Base-by-base conservation (phyloP, 768 basidiomycete genomes). In the Mrakia frigida region DNA sequence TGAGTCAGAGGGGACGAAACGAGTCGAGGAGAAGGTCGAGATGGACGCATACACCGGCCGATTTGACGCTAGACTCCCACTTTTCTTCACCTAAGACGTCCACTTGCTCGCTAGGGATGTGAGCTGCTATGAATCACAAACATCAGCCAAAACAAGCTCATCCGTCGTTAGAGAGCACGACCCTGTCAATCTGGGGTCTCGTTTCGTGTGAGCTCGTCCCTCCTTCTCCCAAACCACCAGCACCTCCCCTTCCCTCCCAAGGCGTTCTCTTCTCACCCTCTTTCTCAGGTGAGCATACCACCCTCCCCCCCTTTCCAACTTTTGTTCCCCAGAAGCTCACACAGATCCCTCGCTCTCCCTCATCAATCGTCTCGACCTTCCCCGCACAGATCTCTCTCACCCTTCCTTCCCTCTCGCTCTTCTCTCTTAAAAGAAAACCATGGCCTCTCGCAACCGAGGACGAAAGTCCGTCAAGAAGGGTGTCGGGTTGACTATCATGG, bases 401-500 rank as follows among this genome's bases (percentile, higher is more conserved):
- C 41, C 23, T 37, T 25, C 61, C 43, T 28, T 21, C 46, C 28
- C 25, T 18, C 50, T 76, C 25, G 28, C 52, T 14, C 31, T 10
- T 31, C 3, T 5, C 46, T 13, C 31, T 10, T n/a, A 11, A 25
- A 41, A 1, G n/a, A n/a, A n/a, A n/a, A n/a, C n/a, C 59, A 77
- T 77, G 76, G 72, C 76, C 21, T 46, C 61, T 23, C 61, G 76
- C 21, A 53, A 35, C 43, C 60, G 76, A 71, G 81, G 81, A 18
- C 80, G 84, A 2, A 98, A 98, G 84, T 82, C 83, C 78, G 93
- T 92, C 85, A 98, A 98, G 87, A 98, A 98, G 89, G 96, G 95
- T 83, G 92, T 98, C 73, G 94, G 96, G 86, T 92, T 98, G 86
- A 98, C 96, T 80, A 84, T 98, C 81, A 94, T 94, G 93, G 96